These are phyloP conservation scores for Chlamydomonas asymmetrica DNA, from an alignment of 139 green algal genomes.

Conservation along the genomic window DNA sequence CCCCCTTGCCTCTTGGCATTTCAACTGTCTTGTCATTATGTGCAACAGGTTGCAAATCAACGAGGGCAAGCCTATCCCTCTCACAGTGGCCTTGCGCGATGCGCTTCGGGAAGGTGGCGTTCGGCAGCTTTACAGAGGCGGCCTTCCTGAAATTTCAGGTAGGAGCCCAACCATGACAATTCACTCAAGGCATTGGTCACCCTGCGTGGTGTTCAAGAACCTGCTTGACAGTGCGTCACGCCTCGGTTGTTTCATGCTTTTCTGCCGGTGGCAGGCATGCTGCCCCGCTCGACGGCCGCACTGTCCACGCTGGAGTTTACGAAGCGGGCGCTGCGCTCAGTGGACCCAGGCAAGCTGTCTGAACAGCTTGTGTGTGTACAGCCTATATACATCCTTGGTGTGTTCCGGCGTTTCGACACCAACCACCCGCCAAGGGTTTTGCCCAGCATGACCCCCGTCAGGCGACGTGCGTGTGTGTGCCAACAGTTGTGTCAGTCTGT, in stretches of 20 bases:
- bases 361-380: not conserved
- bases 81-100: constrained; percentile 1
- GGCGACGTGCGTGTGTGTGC: not conserved
- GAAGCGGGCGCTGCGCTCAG: not conserved
- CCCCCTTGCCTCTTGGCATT: not conserved
- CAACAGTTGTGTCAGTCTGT: too few relatives aligned
- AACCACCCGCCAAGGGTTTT: not conserved
- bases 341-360: not conserved
- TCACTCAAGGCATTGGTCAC: not conserved
- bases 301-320: constrained; percentile 18
- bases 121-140: constrained; percentile 6
- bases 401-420: not conserved
- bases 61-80: not conserved
- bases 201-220: not conserved
- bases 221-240: not conserved
- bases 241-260: not conserved
- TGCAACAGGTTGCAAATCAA: constrained; percentile 13
- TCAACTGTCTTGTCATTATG: not conserved
- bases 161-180: not conserved
- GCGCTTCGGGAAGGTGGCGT: constrained; percentile 12
- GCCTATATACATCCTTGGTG: not conserved
- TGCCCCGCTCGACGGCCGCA: constrained; percentile 13
- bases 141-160: constrained; percentile 11
- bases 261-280: constrained; percentile 4
- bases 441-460: not conserved